Evolutionary conservation across 345 rosid species (phyloP).

Genomic region (Melaleuca alternifolia): DNA sequence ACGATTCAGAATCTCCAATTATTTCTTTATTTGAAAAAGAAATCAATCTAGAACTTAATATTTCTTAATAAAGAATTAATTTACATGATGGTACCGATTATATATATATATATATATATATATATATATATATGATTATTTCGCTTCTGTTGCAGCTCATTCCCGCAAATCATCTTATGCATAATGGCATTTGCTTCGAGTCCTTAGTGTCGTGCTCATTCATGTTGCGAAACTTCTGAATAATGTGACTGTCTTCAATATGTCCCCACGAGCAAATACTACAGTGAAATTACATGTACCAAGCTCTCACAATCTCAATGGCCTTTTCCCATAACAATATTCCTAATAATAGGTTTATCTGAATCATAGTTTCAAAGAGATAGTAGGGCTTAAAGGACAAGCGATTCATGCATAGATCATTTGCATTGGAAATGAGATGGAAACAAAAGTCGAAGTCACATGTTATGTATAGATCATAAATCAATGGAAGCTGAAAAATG

Average conservation of each 20-base stretch:
- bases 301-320: not conserved
- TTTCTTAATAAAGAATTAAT: not conserved
- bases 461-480: not conserved
- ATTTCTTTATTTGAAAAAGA: too few species aligned
- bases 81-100: not conserved
- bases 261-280: not conserved
- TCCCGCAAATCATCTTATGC: not conserved
- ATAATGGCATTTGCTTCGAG: not conserved
- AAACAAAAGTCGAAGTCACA: not conserved
- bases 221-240: not conserved
- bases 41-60: too few species aligned
- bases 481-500: not conserved
- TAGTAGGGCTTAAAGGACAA: not conserved
- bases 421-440: not conserved
- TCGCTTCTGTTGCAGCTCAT: not conserved
- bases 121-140: too few species aligned
- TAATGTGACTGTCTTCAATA: not conserved
- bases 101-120: too few species aligned
- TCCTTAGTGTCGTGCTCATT: not conserved
- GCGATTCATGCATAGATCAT: not conserved
- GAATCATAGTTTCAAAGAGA: not conserved
- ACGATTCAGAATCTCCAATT: not conserved
- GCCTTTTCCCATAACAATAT: not conserved
- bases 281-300: not conserved
- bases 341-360: not conserved